Percentiles rank a stretch among this genome's conserved stretches.
Evolutionary conservation across 495 filamentous ascomycete genomes (phyloP).

Genomic region (Xylaria bambusicola): DNA sequence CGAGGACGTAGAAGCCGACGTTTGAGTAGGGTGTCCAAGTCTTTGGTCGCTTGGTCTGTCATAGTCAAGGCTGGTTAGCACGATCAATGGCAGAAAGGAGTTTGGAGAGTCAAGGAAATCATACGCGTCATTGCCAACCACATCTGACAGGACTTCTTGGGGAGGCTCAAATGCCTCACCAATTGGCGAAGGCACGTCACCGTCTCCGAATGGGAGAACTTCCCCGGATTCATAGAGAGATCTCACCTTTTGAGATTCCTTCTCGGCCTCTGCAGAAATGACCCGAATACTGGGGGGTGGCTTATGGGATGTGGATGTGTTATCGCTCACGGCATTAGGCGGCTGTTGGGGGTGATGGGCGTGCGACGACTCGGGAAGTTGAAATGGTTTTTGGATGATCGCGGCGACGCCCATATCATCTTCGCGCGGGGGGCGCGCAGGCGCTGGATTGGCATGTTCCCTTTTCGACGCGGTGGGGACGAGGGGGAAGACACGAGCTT

Average conservation of each 20-base stretch:
- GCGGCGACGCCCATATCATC: slow-evolving; percentile 24
- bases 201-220: slow-evolving; percentile 59
- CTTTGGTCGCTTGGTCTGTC: slow-evolving; percentile 27
- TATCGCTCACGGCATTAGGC: slow-evolving; percentile 16
- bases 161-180: slow-evolving; percentile 48
- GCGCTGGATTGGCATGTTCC: slow-evolving; percentile 10
- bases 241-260: slow-evolving; percentile 83
- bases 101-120: slow-evolving; percentile 50
- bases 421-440: slow-evolving; percentile 21
- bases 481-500: slow-evolving; percentile 32
- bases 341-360: background rate
- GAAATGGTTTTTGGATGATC: slow-evolving; percentile 18
- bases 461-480: slow-evolving; percentile 18
- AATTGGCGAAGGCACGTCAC: slow-evolving; percentile 46
- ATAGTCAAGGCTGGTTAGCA: slow-evolving; percentile 29
- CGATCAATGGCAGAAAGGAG: slow-evolving; percentile 25
- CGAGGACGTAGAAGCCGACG: slow-evolving; percentile 44
- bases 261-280: slow-evolving; percentile 78
- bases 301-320: slow-evolving; percentile 26
- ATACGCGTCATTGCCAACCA: slow-evolving; percentile 55
- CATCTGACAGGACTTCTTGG: slow-evolving; percentile 46
- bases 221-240: slow-evolving; percentile 86
- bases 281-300: slow-evolving; percentile 50
- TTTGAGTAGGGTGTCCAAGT: slow-evolving; percentile 31
- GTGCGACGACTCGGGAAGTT: slow-evolving; percentile 25